phyloP scores from a whole-genome alignment of 495 filamentous ascomycete species.

The Hyaloscypha finlandica region DNA sequence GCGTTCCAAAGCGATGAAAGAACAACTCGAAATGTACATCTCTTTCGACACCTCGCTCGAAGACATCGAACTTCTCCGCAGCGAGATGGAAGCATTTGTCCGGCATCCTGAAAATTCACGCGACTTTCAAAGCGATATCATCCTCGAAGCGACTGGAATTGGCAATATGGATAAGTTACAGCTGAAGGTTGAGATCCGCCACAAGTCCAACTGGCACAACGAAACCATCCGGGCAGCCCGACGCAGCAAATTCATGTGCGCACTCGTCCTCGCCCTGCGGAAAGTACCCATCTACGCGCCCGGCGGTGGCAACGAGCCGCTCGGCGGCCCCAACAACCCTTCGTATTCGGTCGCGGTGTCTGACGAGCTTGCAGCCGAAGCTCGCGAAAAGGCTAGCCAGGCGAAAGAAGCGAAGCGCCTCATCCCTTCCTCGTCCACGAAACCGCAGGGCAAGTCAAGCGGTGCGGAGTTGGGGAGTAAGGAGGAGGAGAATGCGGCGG shows the following conservation, averaged over 20 bases:
- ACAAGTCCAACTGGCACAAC: conserved; percentile 97
- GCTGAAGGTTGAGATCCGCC: conserved; percentile 78
- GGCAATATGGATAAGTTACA: conserved; percentile 87
- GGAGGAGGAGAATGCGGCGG: conserved; percentile 21
- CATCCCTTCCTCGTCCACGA: conserved; percentile 40
- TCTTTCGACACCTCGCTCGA: conserved; percentile 84
- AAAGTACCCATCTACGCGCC: conserved; percentile 85
- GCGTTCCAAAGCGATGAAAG: conserved; percentile 87
- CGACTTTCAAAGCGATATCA: conserved; percentile 86
- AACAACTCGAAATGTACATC: conserved; percentile 76
- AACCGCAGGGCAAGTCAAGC: not conserved
- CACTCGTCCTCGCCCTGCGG: conserved; percentile 81
- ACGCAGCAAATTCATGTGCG: conserved; percentile 96
- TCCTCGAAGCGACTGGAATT: conserved; percentile 75
- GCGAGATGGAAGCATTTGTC: conserved; percentile 83
- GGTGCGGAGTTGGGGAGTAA: conserved; percentile 16
- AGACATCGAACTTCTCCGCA: conserved; percentile 78
- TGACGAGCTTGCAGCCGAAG: conserved; percentile 60
- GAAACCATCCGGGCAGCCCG: conserved; percentile 79
- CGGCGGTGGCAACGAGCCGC: conserved; percentile 66
- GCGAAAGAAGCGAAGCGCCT: conserved; percentile 66
- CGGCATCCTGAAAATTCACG: conserved; percentile 82
- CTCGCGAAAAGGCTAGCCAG: conserved; percentile 58
- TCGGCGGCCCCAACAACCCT: conserved; percentile 71
- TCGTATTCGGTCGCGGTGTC: conserved; percentile 72